Base-by-base conservation (phyloP, 2,329 filamentous ascomycete genomes). In the Trichoderma hamatum region DNA sequence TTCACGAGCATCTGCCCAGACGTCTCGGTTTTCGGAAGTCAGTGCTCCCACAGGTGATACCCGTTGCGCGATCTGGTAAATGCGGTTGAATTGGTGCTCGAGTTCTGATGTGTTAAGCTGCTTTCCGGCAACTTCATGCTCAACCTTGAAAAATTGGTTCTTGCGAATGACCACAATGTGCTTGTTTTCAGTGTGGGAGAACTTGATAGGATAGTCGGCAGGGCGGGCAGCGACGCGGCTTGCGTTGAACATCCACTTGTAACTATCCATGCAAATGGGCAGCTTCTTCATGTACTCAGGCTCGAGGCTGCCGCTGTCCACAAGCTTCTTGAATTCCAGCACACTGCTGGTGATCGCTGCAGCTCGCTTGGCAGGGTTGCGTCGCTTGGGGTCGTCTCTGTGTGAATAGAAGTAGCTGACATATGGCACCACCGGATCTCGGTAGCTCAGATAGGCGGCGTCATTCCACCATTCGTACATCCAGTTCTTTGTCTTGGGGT, bases 341-440 rank as follows among this genome's bases (percentile, higher is more conserved):
- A 89, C 91, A 9, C 93, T 91, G 1, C 92, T 93, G 1, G 92
- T 90, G 73, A 99, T 91, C 72, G 95, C 94, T 4, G 96, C 96
- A 3, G 96, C 96, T 72, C 96, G 92, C 86, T 96, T 97, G 72
- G 92, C 90, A 0, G 96, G 96, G 80, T 97, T 89, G 72, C 94
- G 90, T 73, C 95, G 89, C 78, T 90, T 88, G 74, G 93, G 90
- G 82, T 99, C 96, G 81, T 99, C 96, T 74, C 93, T 89, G 84
- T 98, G 95, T 67, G 94, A 97, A 85, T 99, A 99, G 84, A 99
- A 99, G 87, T 99, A 99, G 81, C 93, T 97, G 77, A 99, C 96
- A 79, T 98, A 99, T 71, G 96, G 96, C 21, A 98, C 92, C 58
- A 99, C 93, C 13, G 96, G 96, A 80, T 98, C 96, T 73, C 95